Percentiles rank a stretch among this genome's conserved stretches.
These are phyloP conservation scores for Actinomortierella wolfii DNA, from an alignment of 371 early-diverging fungal species.

Conservation along the genomic window DNA sequence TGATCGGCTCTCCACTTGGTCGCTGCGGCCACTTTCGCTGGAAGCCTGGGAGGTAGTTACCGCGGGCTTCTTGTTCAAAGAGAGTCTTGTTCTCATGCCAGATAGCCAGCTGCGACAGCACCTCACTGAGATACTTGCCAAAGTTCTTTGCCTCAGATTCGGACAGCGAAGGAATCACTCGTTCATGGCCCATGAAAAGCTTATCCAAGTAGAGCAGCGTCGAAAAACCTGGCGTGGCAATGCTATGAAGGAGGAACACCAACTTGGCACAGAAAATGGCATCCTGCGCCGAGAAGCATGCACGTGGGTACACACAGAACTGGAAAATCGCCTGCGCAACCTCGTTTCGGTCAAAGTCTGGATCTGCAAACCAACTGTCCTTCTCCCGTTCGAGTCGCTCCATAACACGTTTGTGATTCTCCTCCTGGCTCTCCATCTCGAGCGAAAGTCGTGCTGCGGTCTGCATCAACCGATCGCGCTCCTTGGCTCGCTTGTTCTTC, in stretches of 20 bases:
- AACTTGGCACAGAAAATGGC: conserved; percentile 88
- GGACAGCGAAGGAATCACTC: conserved; percentile 63
- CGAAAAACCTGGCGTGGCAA: conserved; percentile 79
- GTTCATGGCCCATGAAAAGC: conserved; percentile 38
- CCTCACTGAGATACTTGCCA: conserved; percentile 65
- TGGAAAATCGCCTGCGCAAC: conserved; percentile 68
- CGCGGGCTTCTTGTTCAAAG: conserved; percentile 64
- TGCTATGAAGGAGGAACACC: conserved; percentile 73
- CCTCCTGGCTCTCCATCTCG: conserved; percentile 48
- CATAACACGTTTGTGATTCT: conserved; percentile 38
- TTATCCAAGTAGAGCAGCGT: conserved; percentile 48
- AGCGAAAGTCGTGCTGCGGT: conserved; percentile 36
- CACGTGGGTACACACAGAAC: conserved; percentile 82
- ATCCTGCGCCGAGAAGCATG: conserved; percentile 75
- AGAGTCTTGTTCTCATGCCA: conserved; percentile 63
- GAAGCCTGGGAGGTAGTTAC: conserved; percentile 73
- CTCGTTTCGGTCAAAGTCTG: conserved; percentile 53
- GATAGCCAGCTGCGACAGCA: conserved; percentile 59
- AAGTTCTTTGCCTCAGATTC: conserved; percentile 82
- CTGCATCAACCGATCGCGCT: conserved; percentile 42
- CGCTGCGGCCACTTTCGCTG: conserved; percentile 67
- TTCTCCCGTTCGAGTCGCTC: conserved; percentile 24
- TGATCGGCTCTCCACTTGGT: conserved; percentile 48
- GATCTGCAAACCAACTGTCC: conserved; percentile 30
- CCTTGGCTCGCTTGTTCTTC: conserved; percentile 48